A percentile compares a stretch with the other conserved stretches of the same genome.
These are phyloP conservation scores for Hortaea werneckii DNA, from an alignment of 2,329 filamentous ascomycete species.

Conservation along the genomic window DNA sequence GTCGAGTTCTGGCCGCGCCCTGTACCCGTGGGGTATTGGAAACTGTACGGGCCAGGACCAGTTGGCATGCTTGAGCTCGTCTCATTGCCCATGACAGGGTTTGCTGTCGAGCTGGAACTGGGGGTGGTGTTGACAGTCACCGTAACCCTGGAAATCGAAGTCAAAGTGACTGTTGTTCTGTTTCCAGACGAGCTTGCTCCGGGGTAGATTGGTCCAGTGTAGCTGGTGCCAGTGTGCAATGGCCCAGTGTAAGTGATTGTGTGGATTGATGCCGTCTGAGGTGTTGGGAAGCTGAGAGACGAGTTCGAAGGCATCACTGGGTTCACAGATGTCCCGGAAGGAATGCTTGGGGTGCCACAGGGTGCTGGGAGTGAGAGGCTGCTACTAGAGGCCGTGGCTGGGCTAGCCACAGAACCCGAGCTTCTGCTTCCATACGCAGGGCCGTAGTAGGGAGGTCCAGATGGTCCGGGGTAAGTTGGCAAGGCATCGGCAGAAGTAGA, in stretches of 20 bases:
- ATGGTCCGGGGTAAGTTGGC: background rate
- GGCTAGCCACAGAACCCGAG: conserved; percentile 2
- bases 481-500: background rate
- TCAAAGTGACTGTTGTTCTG: background rate
- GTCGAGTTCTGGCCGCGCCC: too few relatives aligned
- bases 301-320: too few relatives aligned
- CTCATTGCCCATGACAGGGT: too few relatives aligned
- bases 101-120: background rate
- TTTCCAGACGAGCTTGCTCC: too few relatives aligned
- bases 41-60: too few relatives aligned
- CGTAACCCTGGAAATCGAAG: background rate
- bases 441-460: background rate
- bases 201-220: too few relatives aligned
- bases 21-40: too few relatives aligned
- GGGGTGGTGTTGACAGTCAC: background rate
- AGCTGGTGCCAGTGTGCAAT: background rate
- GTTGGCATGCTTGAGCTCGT: too few relatives aligned
- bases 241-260: background rate
- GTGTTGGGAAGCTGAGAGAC: too few relatives aligned
- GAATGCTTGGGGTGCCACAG: background rate
- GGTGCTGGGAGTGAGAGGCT: background rate
- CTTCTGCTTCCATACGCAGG: background rate
- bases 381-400: conserved; percentile 8
- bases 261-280: background rate
- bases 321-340: background rate